These are phyloP conservation scores for Fraxinus platypoda DNA, from an alignment of 305 asterid genomes.

Conservation along the genomic window DNA sequence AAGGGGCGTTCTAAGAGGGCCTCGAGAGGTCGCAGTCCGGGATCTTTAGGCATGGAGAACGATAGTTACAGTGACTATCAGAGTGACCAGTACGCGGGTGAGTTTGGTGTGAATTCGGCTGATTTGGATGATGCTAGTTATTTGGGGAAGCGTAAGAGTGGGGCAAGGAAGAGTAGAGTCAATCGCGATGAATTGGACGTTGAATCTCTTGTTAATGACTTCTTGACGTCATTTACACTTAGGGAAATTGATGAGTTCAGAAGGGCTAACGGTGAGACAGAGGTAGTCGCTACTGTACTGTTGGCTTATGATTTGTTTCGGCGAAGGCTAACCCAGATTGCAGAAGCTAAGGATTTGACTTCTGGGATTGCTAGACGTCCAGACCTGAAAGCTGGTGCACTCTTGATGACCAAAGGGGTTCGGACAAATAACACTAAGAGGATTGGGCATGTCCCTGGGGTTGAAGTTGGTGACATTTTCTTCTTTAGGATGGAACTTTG, in stretches of 20 bases:
- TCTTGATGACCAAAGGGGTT: constrained; percentile 64
- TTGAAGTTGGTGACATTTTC: constrained; percentile 83
- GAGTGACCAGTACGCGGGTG: constrained; percentile 40
- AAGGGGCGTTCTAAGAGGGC: constrained; percentile 37
- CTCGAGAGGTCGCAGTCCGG: constrained; percentile 25
- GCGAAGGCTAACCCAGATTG: constrained; percentile 55
- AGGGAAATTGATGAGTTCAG: constrained; percentile 46
- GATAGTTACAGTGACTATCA: constrained; percentile 36
- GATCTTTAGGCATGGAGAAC: constrained; percentile 29
- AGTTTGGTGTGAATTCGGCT: constrained; percentile 33
- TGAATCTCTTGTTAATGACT: constrained; percentile 41
- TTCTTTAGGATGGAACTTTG: constrained; percentile 91
- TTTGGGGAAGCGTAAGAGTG: constrained; percentile 46
- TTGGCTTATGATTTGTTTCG: constrained; percentile 53
- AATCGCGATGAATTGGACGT: constrained; percentile 37
- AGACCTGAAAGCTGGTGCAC: constrained; percentile 59
- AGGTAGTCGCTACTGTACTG: constrained; percentile 31
- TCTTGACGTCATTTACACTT: constrained; percentile 43
- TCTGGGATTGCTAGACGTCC: constrained; percentile 61
- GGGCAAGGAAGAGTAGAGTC: constrained; percentile 38
- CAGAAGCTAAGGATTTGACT: constrained; percentile 49
- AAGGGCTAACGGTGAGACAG: constrained; percentile 48
- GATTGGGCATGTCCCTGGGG: constrained; percentile 70
- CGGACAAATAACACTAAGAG: constrained; percentile 58
- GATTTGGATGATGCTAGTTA: constrained; percentile 44